Base-by-base conservation (phyloP, 2,329 filamentous ascomycete species). In the Trichoderma oligosporum region DNA sequence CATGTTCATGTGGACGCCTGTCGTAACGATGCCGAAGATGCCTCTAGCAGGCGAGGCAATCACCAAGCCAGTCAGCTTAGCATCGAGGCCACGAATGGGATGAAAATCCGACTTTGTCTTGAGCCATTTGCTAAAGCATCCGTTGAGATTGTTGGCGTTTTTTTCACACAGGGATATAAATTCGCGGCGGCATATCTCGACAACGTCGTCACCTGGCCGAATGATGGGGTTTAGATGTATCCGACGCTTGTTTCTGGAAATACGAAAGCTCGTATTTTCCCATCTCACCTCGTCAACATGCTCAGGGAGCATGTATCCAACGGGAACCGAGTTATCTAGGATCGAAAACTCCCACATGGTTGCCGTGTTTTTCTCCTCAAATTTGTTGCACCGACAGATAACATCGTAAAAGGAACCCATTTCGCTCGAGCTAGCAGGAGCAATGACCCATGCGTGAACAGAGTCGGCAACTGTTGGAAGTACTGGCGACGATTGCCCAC, bases 1-100 rank as follows among this genome's bases (percentile, higher is more conserved):
- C 44, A 71, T 67, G 59, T 71, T 74, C 60, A 74, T 65, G 57
- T 74, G 72, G 2, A 71, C 68, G 7, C 72, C 72, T 4, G 68
- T 66, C 2, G 72, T 74, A 29, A 71, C 61, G 31, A 73, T 64
- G 5, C 72, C 72, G 25, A 74, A 66, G 8, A 73, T 60, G 1
- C 72, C 72, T 4, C 71, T 63, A 25, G 67, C 60, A 2, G 70
- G 67, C 8, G 69, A 65, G 3, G 71, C 68, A 8, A 73, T 67
- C 35, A 62, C 55, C 18, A 73, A 57, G 4, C 65, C 61, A 5
- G 60, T 54, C 7, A 65, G 49, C 7, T 60, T 51, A 4, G 35
- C 27, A 7, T 64, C 61, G 6, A 65, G 59, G 11, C 64, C 63
- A 20, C 68, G 64, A 8, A 74, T 65, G 1, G 67, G 66, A 41